Evolutionary conservation across 495 filamentous ascomycete species (phyloP).

Genomic region (Hypoxylon intermedium): DNA sequence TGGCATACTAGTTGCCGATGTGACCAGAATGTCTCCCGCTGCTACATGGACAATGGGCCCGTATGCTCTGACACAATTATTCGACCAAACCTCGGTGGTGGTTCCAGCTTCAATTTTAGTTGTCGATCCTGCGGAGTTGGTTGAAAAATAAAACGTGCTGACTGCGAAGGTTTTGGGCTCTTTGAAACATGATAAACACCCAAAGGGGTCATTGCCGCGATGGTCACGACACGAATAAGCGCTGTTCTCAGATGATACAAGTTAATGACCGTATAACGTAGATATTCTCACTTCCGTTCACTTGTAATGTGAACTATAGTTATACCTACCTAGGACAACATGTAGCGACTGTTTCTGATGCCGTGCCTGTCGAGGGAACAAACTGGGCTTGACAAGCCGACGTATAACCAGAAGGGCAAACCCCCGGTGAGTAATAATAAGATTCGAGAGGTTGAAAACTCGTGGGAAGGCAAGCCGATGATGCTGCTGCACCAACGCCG

Average conservation of each 20-base stretch:
- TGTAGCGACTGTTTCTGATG: constrained; percentile 1
- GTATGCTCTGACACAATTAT: constrained; percentile 4
- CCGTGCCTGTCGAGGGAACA: constrained; percentile 1
- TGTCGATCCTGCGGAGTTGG: constrained; percentile 1
- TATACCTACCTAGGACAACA: constrained; percentile 1
- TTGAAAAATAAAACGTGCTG: constrained; percentile 2
- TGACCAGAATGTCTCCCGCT: background rate
- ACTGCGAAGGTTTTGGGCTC: background rate
- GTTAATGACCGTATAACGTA: too few species aligned
- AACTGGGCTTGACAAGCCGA: background rate
- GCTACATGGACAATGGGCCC: background rate
- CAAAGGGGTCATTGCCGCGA: constrained; percentile 1
- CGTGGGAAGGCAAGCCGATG: background rate
- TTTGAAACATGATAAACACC: constrained; percentile 1
- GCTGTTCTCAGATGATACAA: background rate
- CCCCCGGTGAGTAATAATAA: constrained; percentile 3
- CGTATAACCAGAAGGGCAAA: background rate
- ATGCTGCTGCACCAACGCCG: background rate
- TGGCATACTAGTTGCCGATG: background rate
- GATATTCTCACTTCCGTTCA: too few species aligned
- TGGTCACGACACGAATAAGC: background rate
- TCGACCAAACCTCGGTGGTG: background rate
- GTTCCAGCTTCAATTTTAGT: constrained; percentile 2
- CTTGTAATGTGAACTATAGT: background rate
- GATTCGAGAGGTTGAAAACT: background rate